A percentile compares a stretch with the other conserved stretches of the same genome.
Conservation (phyloP, 2,329 filamentous ascomycete species). For the Neofusicoccum cordaticola region DNA sequence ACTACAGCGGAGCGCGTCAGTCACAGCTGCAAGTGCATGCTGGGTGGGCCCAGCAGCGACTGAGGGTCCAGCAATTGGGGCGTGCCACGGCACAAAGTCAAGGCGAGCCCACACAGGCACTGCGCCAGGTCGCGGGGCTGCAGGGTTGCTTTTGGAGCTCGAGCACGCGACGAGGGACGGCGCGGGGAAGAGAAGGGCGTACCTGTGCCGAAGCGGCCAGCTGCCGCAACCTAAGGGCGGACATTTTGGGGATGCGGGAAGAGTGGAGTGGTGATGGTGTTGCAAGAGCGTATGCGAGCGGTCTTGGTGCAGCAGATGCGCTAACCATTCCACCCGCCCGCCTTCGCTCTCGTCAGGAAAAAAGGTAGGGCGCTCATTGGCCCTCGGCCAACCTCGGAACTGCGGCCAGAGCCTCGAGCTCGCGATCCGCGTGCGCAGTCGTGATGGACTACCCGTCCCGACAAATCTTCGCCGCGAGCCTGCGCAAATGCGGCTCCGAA, state of each 20-base stretch:
- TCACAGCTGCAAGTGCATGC: neutral
- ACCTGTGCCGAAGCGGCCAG: slow-evolving; percentile 17
- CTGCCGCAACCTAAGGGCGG: slow-evolving; percentile 17
- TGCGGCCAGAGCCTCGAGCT: slow-evolving; percentile 7
- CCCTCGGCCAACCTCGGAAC: slow-evolving; percentile 15
- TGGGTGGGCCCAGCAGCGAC: neutral
- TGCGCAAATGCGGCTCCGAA: neutral
- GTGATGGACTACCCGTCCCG: slow-evolving; percentile 8
- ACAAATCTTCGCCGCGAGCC: slow-evolving; percentile 3
- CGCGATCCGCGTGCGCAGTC: slow-evolving; percentile 17
- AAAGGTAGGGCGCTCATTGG: slow-evolving; percentile 16
- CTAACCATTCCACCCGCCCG: slow-evolving; percentile 11
- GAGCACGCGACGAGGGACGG: neutral
- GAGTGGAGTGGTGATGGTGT: slow-evolving; percentile 15
- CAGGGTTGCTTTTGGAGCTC: neutral
- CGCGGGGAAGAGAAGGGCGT: neutral
- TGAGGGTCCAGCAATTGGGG: neutral
- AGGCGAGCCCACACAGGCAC: neutral
- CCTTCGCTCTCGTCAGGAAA: slow-evolving; percentile 12
- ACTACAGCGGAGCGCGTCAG: slow-evolving; percentile 45
- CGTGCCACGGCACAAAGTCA: neutral
- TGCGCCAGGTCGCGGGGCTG: slow-evolving; percentile 1
- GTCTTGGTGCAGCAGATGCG: slow-evolving; percentile 2
- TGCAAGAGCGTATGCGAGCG: slow-evolving; percentile 9
- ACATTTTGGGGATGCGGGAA: slow-evolving; percentile 12